These are phyloP conservation scores for Colletotrichum cordylinicola DNA, from an alignment of 2,329 filamentous ascomycete species.

Conservation along the genomic window DNA sequence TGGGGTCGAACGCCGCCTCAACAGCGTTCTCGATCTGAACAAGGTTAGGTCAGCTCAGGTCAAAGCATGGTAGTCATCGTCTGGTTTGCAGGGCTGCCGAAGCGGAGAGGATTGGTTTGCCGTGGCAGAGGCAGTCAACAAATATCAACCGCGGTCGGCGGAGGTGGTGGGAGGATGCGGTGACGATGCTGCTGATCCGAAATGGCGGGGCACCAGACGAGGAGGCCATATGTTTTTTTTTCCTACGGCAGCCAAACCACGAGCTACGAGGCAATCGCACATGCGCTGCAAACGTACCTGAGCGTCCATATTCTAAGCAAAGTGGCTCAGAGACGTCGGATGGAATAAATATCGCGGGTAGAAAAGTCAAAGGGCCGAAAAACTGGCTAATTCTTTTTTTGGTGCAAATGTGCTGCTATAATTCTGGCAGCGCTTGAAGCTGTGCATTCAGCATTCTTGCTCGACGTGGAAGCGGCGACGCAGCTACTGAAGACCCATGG, in stretches of 20 bases:
- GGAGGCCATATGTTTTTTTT: neutral
- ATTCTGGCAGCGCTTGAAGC: constrained; percentile 43
- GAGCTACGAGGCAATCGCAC: neutral
- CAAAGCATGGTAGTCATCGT: neutral
- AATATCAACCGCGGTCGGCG: neutral
- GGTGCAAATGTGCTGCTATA: constrained; percentile 43
- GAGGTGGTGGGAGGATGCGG: constrained; percentile 13
- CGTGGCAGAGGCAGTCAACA: neutral
- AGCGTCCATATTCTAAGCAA: constrained; percentile 48
- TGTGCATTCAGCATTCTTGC: constrained; percentile 47
- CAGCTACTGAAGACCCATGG: constrained; percentile 49
- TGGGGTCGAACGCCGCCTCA: constrained; percentile 87
- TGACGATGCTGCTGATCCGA: constrained; percentile 26
- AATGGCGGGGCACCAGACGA: constrained; percentile 31
- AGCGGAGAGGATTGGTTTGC: neutral
- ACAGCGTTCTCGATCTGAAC: constrained; percentile 90
- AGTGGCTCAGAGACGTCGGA: neutral
- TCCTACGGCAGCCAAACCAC: neutral
- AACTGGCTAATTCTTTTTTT: constrained; percentile 6
- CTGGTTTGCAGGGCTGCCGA: neutral
- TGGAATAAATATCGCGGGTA: neutral
- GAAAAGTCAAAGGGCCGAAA: constrained; percentile 9
- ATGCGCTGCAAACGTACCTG: constrained; percentile 43
- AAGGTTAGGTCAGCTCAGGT: neutral
- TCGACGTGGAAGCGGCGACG: constrained; percentile 35